Evolutionary conservation across 2,329 filamentous ascomycete genomes (phyloP).

Genomic region (Fusarium austroafricanum): DNA sequence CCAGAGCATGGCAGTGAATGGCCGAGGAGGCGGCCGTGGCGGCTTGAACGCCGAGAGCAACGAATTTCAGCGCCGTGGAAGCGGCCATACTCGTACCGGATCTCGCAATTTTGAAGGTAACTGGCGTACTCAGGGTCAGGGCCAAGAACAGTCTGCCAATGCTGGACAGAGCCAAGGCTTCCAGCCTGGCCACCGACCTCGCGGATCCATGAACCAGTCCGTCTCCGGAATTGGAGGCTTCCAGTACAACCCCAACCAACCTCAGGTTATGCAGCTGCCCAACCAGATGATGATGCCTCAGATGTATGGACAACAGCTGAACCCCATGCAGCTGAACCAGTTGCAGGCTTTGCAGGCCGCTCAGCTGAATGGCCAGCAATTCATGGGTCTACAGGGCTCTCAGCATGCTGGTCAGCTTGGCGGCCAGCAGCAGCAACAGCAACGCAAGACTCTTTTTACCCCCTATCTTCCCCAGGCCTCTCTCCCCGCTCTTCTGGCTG

Average conservation of each 20-base stretch:
- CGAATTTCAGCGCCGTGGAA: constrained; percentile 82
- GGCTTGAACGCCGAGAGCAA: constrained; percentile 65
- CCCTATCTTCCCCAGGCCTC: constrained; percentile 96
- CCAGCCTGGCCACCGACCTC: constrained; percentile 90
- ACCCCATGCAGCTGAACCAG: constrained; percentile 88
- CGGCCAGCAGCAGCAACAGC: constrained; percentile 81
- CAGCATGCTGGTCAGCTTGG: constrained; percentile 77
- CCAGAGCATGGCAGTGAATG: constrained; percentile 88
- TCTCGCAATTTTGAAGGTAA: constrained; percentile 98
- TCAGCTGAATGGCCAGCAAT: constrained; percentile 81
- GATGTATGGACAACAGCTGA: constrained; percentile 89
- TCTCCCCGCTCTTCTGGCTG: constrained; percentile 86
- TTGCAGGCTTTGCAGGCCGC: constrained; percentile 92
- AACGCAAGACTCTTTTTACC: constrained; percentile 98
- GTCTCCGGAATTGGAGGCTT: constrained; percentile 86
- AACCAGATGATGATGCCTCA: constrained; percentile 88
- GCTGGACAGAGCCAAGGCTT: constrained; percentile 75
- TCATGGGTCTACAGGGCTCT: constrained; percentile 74
- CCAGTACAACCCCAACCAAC: constrained; percentile 84
- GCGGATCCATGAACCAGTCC: constrained; percentile 87
- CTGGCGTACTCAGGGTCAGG: constrained; percentile 84
- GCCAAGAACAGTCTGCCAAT: constrained; percentile 67
- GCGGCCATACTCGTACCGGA: constrained; percentile 82
- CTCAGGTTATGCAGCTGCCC: constrained; percentile 86
- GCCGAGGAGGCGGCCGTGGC: constrained; percentile 76